Evolutionary conservation across 768 basidiomycete species (phyloP).

Genomic region (Stropharia rugosoannulata): DNA sequence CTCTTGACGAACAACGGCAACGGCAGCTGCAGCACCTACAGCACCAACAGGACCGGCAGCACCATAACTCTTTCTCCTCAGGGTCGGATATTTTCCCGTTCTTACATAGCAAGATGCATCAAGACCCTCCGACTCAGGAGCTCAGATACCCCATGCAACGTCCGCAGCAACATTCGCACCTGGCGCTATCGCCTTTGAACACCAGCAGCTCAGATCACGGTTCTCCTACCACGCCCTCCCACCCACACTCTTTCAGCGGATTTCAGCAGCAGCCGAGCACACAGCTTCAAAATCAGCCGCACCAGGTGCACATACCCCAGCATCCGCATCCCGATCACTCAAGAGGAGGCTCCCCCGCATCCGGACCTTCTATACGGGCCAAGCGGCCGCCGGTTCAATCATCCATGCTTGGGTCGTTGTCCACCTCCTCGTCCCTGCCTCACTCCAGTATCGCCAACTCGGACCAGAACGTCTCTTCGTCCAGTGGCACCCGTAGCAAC

Average conservation of each 20-base stretch:
- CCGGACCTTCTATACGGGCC: slow-evolving; percentile 7
- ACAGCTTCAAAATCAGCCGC: slow-evolving; percentile 14
- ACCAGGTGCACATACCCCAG: slow-evolving; percentile 19
- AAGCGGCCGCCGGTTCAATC: slow-evolving; percentile 18
- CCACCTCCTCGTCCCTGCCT: slow-evolving; percentile 6
- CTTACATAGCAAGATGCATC: slow-evolving; percentile 19
- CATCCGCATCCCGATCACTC: slow-evolving; percentile 4
- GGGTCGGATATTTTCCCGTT: slow-evolving; percentile 24
- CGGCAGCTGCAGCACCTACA: slow-evolving; percentile 21
- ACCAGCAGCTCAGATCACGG: slow-evolving; percentile 6
- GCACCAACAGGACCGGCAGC: slow-evolving; percentile 16
- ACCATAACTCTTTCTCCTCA: slow-evolving; percentile 13
- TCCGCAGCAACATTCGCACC: slow-evolving; percentile 7
- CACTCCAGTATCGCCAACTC: slow-evolving; percentile 16
- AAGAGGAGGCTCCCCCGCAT: slow-evolving; percentile 8
- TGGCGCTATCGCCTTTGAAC: slow-evolving; percentile 8
- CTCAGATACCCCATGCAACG: slow-evolving; percentile 10
- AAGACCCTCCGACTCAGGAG: slow-evolving; percentile 9
- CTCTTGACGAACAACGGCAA: slow-evolving; percentile 17
- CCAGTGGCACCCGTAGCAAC: slow-evolving; percentile 11
- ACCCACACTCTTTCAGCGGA: slow-evolving; percentile 8
- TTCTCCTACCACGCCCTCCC: slow-evolving; percentile 10
- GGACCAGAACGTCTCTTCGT: slow-evolving; percentile 6
- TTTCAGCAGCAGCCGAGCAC: slow-evolving; percentile 12
- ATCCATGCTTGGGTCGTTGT: background rate